Conservation (phyloP, 768 basidiomycete genomes). For the Rhizopogon sp. region DNA sequence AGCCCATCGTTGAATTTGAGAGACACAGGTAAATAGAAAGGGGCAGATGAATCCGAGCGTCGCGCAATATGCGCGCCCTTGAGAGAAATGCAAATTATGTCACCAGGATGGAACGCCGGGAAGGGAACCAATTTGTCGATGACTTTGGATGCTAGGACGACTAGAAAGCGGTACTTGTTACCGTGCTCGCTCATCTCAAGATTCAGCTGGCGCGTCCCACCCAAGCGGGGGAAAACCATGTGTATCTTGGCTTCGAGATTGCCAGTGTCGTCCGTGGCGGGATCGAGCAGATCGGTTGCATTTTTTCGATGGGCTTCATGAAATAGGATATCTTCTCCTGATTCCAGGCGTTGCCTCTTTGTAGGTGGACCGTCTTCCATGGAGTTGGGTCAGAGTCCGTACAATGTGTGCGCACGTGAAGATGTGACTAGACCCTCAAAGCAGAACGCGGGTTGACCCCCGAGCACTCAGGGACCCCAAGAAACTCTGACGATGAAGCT, state of each 20-base stretch:
- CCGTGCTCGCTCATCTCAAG: slow-evolving; percentile 16
- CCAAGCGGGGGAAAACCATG: slow-evolving; percentile 40
- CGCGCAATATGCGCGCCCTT: slow-evolving; percentile 35
- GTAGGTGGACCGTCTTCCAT: background rate
- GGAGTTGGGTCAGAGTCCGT: no score
- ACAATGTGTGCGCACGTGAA: background rate
- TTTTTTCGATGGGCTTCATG: slow-evolving; percentile 22
- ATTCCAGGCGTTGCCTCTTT: background rate
- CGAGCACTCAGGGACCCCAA: slow-evolving; percentile 2
- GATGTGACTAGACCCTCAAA: background rate
- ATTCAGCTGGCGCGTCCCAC: slow-evolving; percentile 25
- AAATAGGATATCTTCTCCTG: slow-evolving; percentile 12
- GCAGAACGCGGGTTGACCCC: slow-evolving; percentile 9
- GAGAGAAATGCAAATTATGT: slow-evolving; percentile 43
- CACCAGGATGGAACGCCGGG: slow-evolving; percentile 31
- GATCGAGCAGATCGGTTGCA: slow-evolving; percentile 28
- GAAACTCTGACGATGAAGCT: slow-evolving; percentile 1
- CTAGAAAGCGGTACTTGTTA: slow-evolving; percentile 29
- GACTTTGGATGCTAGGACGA: slow-evolving; percentile 31
- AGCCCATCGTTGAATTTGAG: slow-evolving; percentile 41
- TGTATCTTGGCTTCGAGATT: slow-evolving; percentile 37
- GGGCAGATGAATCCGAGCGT: slow-evolving; percentile 20
- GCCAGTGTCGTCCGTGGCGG: slow-evolving; percentile 27
- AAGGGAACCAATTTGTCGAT: slow-evolving; percentile 30
- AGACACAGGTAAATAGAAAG: slow-evolving; percentile 32